Evolutionary conservation across 345 rosid genomes (phyloP).

Genomic region (Eucalyptus sideroxylon): DNA sequence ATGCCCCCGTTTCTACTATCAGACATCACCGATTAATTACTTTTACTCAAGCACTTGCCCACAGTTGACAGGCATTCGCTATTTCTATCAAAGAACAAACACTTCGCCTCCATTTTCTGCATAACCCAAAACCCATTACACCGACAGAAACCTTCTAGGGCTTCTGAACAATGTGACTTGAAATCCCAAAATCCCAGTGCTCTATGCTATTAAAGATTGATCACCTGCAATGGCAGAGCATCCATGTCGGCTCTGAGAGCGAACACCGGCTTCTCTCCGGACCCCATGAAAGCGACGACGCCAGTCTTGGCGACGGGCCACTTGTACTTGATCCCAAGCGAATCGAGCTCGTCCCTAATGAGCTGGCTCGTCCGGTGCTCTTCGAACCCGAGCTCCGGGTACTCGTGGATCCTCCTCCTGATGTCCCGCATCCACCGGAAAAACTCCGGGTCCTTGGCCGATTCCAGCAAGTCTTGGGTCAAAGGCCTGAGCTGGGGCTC

Average conservation of each 20-base stretch:
- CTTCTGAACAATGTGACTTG: not conserved
- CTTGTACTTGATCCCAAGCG: constrained; percentile 39
- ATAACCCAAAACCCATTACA: not conserved
- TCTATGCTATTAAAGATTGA: not conserved
- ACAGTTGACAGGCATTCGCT: not conserved
- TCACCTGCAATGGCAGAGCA: constrained; percentile 65
- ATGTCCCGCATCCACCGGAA: constrained; percentile 51
- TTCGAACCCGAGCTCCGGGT: constrained; percentile 62
- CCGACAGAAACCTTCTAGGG: not conserved
- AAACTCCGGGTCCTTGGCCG: constrained; percentile 45
- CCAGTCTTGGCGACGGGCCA: constrained; percentile 69
- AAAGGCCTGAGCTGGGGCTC: constrained; percentile 1
- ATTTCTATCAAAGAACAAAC: not conserved
- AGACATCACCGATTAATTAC: not conserved
- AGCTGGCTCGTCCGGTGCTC: constrained; percentile 52
- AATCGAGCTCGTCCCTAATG: constrained; percentile 44
- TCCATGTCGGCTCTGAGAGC: constrained; percentile 72
- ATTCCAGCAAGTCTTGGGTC: constrained; percentile 18
- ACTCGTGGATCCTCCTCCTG: constrained; percentile 48
- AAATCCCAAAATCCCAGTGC: not conserved
- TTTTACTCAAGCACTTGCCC: not conserved
- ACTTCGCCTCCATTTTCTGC: not conserved
- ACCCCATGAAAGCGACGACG: constrained; percentile 48
- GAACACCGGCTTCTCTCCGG: constrained; percentile 39
- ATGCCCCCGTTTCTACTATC: not conserved